Evolutionary conservation across 2,329 filamentous ascomycete genomes (phyloP).

Genomic region (Chlorencoelia australis): DNA sequence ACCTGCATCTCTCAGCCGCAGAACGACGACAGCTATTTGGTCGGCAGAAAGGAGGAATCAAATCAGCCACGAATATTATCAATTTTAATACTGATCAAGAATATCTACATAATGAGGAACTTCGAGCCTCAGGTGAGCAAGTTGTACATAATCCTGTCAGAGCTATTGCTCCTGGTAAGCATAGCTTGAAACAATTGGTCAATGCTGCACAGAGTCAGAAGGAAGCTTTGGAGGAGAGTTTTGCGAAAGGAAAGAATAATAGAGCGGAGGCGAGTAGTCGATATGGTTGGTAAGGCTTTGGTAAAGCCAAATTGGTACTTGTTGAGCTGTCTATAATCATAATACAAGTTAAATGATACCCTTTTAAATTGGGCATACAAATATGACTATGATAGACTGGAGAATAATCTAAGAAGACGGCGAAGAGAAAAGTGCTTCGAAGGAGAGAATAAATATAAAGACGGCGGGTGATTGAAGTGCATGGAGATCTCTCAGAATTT

Average conservation of each 20-base stretch:
- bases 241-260: slow-evolving; percentile 69
- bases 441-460: too few species aligned
- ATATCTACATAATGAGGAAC: slow-evolving; percentile 73
- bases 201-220: slow-evolving; percentile 72
- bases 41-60: slow-evolving; percentile 38
- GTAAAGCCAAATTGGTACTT: neutral
- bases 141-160: slow-evolving; percentile 73
- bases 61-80: slow-evolving; percentile 53
- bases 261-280: slow-evolving; percentile 70
- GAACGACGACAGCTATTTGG: slow-evolving; percentile 81
- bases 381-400: too few species aligned
- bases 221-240: slow-evolving; percentile 85
- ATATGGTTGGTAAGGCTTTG: slow-evolving; percentile 66
- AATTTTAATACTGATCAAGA: slow-evolving; percentile 86
- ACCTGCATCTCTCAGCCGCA: slow-evolving; percentile 68
- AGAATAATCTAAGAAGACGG: too few species aligned
- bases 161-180: slow-evolving; percentile 75
- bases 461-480: too few species aligned
- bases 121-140: slow-evolving; percentile 60
- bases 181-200: slow-evolving; percentile 80
- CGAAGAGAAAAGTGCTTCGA: too few species aligned
- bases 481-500: too few species aligned
- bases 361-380: too few species aligned
- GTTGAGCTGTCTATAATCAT: too few species aligned
- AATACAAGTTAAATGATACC: too few species aligned